Percentiles rank a stretch among this genome's conserved stretches.
phyloP scores from a whole-genome alignment of 2,329 filamentous ascomycete genomes.

The Didymella exigua region DNA sequence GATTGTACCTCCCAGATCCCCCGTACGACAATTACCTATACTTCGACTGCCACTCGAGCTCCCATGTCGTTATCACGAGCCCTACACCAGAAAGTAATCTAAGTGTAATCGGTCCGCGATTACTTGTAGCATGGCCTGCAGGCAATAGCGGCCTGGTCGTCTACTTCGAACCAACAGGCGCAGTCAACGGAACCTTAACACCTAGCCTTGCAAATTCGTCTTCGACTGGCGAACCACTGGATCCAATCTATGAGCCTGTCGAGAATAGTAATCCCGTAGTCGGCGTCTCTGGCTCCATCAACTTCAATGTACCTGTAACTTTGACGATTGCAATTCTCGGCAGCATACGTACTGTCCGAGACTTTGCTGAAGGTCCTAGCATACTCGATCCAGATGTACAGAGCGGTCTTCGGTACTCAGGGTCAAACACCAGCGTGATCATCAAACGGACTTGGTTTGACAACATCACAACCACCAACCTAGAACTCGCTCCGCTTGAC shows the following conservation, averaged over 20 bases:
- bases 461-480: slow-evolving; percentile 62
- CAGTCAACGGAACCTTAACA: slow-evolving; percentile 59
- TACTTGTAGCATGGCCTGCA: slow-evolving; percentile 67
- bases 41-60: slow-evolving; percentile 65
- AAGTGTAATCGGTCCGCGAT: slow-evolving; percentile 61
- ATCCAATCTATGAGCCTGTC: slow-evolving; percentile 51
- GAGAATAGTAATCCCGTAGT: slow-evolving; percentile 51
- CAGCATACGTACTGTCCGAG: slow-evolving; percentile 66
- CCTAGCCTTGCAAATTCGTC: slow-evolving; percentile 61
- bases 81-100: slow-evolving; percentile 61
- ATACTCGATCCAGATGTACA: slow-evolving; percentile 61
- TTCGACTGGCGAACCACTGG: slow-evolving; percentile 51
- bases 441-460: slow-evolving; percentile 66
- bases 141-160: slow-evolving; percentile 66
- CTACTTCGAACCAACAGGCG: slow-evolving; percentile 62
- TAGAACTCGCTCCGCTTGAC: slow-evolving; percentile 52
- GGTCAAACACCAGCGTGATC: slow-evolving; percentile 52
- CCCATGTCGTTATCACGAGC: slow-evolving; percentile 66
- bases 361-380: slow-evolving; percentile 63
- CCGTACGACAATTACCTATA: slow-evolving; percentile 71
- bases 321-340: slow-evolving; percentile 65
- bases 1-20: slow-evolving; percentile 58
- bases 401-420: slow-evolving; percentile 55
- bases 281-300: slow-evolving; percentile 60
- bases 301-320: slow-evolving; percentile 63